phyloP scores from a whole-genome alignment of 805 yeast species.

The Debaryomyces hansenii region DNA sequence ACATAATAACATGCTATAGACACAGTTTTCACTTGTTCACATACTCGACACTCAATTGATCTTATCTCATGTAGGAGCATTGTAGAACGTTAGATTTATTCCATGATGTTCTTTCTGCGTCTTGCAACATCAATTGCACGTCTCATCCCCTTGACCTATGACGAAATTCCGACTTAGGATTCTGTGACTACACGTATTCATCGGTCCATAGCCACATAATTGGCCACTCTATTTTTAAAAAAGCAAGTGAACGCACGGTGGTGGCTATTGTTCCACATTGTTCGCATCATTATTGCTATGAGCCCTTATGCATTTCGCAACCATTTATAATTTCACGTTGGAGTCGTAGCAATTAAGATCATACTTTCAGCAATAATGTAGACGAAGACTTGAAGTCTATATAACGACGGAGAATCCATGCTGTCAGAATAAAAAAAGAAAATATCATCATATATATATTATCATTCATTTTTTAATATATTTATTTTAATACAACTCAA shows the following conservation, averaged over 20 bases:
- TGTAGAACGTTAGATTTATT: too few species aligned
- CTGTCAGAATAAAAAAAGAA: not conserved
- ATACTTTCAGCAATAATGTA: not conserved
- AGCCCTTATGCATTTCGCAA: not conserved
- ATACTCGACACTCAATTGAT: too few species aligned
- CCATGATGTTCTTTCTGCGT: not conserved
- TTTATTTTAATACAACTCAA: not conserved
- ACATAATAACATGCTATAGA: too few species aligned
- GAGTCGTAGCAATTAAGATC: not conserved
- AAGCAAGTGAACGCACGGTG: not conserved
- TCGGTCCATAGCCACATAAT: not conserved
- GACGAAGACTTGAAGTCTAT: not conserved
- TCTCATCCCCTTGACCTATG: not conserved
- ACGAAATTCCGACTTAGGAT: not conserved
- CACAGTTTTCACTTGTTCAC: too few species aligned
- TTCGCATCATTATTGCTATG: not conserved
- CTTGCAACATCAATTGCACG: not conserved
- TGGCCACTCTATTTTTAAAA: not conserved
- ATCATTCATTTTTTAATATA: not conserved
- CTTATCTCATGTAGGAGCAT: too few species aligned
- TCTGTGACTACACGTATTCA: not conserved
- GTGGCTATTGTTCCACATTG: not conserved
- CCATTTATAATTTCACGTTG: not conserved
- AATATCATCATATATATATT: not conserved
- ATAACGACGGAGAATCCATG: not conserved